Evolutionary conservation across 208 protist genomes (phyloP), one percentile per base, ranked within the genome.

Genomic region (Angomonas desouzai): DNA sequence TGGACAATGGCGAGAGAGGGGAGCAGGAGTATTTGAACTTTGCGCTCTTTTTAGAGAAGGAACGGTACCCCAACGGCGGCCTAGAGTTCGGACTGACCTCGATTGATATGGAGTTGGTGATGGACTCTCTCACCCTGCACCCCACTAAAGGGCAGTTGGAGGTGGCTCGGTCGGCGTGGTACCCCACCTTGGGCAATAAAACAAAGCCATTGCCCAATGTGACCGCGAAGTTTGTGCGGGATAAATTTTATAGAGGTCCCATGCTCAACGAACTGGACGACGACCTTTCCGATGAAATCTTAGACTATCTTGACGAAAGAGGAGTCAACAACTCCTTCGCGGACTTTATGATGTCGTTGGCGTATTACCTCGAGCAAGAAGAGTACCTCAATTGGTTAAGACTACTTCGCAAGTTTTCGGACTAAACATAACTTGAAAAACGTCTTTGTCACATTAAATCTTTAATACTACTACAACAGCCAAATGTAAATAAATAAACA

Each of bases 1-100:
- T 92, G 84, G 86, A 94, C 62, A 92, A 84, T 56, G 89, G 89
- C 25, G 85, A 94, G 53, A 85, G 89, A 22, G 81, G 89, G 9
- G 85, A 92, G 68, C 76, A 92, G 55, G 89, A 92, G 61, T 91
- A 94, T 60, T 49, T 92, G 1, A 91, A 90, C 64, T 94, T 94
- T 70, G 72, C 63, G 1, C 38, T 91, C 1, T 94, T 94, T 61
- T 60, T 92, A 53, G 57, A 70, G 33, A 94, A 94, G 51, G 59
- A 75, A 36, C 60, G 79, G 10, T 80, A 72, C 69, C 72, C 72
- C 0, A 59, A 72, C 28, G 78, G 76, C 36, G 83, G 77, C 16
- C 70, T 94, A 10, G 85, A 94, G 58, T 86, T 94, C 59, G 78
- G 75, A 1, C 74, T 94, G 28, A 94, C 89, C 11, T 91, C 89